These are phyloP conservation scores for Climacium dendroides DNA, from an alignment of 225 moss, liverwort and hornwort genomes.

Conservation along the genomic window DNA sequence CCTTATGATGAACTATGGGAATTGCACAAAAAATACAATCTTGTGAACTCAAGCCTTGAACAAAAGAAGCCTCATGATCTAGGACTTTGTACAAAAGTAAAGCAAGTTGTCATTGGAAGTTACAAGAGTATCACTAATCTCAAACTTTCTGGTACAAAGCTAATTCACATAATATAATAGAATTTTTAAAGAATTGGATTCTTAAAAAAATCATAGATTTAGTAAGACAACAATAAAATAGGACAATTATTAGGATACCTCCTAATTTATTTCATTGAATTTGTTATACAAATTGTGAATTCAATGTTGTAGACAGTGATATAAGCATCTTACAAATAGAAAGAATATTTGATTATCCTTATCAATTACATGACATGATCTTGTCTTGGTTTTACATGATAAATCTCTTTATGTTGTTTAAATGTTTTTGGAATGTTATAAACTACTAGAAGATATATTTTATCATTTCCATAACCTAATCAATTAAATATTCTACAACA, in stretches of 20 bases:
- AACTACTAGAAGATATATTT: too few species aligned
- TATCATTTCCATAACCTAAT: too few species aligned
- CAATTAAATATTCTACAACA: neutral
- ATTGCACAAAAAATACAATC: conserved; percentile 9
- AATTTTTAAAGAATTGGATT: neutral
- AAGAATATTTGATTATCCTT: neutral
- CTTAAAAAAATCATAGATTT: neutral
- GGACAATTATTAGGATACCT: neutral
- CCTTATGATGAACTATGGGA: conserved; percentile 19
- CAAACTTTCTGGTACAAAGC: neutral
- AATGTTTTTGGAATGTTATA: neutral
- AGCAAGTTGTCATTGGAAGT: neutral
- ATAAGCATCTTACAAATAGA: neutral
- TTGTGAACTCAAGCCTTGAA: neutral
- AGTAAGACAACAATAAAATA: rapidly evolving
- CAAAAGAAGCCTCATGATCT: neutral
- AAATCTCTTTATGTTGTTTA: too few species aligned
- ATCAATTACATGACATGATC: neutral
- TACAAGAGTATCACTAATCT: neutral
- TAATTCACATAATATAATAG: too few species aligned
- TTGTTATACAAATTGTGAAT: neutral
- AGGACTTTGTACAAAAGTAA: neutral
- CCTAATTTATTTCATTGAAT: neutral
- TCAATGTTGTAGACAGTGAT: neutral
- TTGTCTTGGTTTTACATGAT: neutral